Evolutionary conservation across 208 protist genomes (phyloP), one percentile per base, ranked within the genome.

Genomic region (Spongospora subterranea): DNA sequence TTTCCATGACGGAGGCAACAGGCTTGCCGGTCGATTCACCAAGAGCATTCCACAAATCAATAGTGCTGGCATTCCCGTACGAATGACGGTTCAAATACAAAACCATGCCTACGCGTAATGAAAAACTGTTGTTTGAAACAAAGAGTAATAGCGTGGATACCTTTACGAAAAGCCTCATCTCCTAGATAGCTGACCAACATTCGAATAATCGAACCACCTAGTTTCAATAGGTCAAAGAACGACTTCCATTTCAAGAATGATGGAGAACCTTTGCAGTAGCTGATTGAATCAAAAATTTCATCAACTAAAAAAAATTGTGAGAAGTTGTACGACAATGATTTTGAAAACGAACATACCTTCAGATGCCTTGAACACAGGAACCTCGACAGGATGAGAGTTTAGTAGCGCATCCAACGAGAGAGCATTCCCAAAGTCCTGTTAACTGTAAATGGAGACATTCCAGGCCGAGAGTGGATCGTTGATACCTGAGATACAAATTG

Each of bases 51-150:
- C 71, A 82, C 71, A 82, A 43, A 43, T 82, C 71, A 17, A 40
- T 82, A 35, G 71, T 82, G 40, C 71, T 82, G 71, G 71, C 71
- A 82, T 82, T 82, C 11, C 71, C 71, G n/a, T 82, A 82, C 11
- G 71, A 6, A 82, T 45, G 40, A 45, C 40, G n/a, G 13, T 82
- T 82, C n/a, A 82, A 35, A 43, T 82, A 82, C 6, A 43, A 6
- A 82, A 82, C 71, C 71, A 82, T 82, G n/a, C 71, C 71, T 82
- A n/a, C 6, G 6, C 6, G 11, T 6, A n/a, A n/a, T 43, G 6
- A 6, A 45, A 6, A 35, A 45, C n/a, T 40, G 17, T 82, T 6
- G n/a, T 20, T 43, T 35, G 17, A 82, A 45, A 6, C 6, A 40
- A 35, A 6, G 35, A 43, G 13, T 13, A 45, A 35, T 65, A 32